Evolutionary conservation across 495 filamentous ascomycete genomes (phyloP), one percentile per base, ranked within the genome.

Genomic region (Rostrohypoxylon terebratum): DNA sequence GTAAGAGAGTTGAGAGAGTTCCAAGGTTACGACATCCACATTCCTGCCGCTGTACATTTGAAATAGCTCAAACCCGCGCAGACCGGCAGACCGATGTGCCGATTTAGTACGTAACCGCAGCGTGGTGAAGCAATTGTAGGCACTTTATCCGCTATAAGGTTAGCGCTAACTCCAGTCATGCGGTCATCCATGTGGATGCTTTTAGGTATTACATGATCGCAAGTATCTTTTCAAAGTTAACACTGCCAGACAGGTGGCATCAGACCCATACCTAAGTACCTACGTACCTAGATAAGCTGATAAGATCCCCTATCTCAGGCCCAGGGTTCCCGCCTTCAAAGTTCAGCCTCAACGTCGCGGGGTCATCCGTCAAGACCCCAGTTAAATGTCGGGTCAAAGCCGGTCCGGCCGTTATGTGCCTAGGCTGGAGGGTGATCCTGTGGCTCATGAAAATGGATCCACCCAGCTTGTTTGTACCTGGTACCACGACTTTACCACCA

Each of bases 11-110:
- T 38, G 7, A 58, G 25, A 44, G 14, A 44, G 13, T n/a, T n/a
- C n/a, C n/a, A n/a, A n/a, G n/a, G n/a, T 14, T 14, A 44, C 14
- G 40, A 14, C 11, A 3, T 20, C 20, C 42, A 14, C 11, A 14
- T 20, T 45, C 42, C 42, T 13, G 16, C 16, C 16, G 61, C 28
- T 58, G 57, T 38, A 40, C 33, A 34, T 51, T 74, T 51, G 62
- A 69, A 74, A 69, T 69, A n/a, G 61, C 71, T 66, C 71, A 74
- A 69, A 74, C 55, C 44, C 62, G 50, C 71, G 62, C 71, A 74
- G 69, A 18, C 57, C 66, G 61, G 48, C 20, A 66, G 28, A 65
- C 66, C 71, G 66, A 65, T 62, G 48, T n/a, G 11, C 51, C 18
- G 50, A 62, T 59, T 36, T 4, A 23, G 45, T 45, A 64, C 23